These are phyloP conservation scores for Xylariaceae sp. DNA, from an alignment of 2,329 filamentous ascomycete genomes.

Conservation along the genomic window DNA sequence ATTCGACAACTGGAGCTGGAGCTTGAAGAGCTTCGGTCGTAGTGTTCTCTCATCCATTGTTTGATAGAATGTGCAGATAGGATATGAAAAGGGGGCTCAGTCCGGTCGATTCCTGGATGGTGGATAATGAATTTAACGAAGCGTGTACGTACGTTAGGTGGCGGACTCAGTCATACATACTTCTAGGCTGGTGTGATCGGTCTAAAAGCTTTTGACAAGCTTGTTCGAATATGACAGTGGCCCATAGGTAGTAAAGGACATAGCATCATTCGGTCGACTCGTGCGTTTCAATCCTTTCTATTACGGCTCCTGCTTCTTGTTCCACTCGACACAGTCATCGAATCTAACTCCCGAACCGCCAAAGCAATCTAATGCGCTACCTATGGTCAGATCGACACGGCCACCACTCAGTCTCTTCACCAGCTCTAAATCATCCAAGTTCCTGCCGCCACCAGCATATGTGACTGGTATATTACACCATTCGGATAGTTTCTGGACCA, in stretches of 20 bases:
- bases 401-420: conserved; percentile 76
- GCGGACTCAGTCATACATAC: not conserved
- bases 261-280: no score
- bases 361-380: conserved; percentile 94
- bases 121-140: conserved; percentile 22
- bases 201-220: not conserved
- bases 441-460: conserved; percentile 90
- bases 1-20: conserved; percentile 66
- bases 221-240: not conserved
- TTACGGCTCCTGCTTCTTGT: conserved; percentile 42
- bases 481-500: conserved; percentile 70
- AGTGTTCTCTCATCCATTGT: conserved; percentile 4
- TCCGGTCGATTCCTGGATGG: not conserved
- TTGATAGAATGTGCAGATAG: conserved; percentile 3
- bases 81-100: conserved; percentile 6
- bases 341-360: conserved; percentile 83
- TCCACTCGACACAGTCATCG: conserved; percentile 88
- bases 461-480: conserved; percentile 95
- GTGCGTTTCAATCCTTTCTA: no score
- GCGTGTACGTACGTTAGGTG: conserved; percentile 21
- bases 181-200: no score
- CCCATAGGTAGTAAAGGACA: no score
- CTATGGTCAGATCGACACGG: conserved; percentile 89
- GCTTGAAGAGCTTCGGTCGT: conserved; percentile 60
- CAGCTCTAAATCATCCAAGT: conserved; percentile 73